Evolutionary conservation across 1,139 yeast genomes (phyloP), one percentile per base, ranked within the genome.

Genomic region (Blastobotrys niveus): DNA sequence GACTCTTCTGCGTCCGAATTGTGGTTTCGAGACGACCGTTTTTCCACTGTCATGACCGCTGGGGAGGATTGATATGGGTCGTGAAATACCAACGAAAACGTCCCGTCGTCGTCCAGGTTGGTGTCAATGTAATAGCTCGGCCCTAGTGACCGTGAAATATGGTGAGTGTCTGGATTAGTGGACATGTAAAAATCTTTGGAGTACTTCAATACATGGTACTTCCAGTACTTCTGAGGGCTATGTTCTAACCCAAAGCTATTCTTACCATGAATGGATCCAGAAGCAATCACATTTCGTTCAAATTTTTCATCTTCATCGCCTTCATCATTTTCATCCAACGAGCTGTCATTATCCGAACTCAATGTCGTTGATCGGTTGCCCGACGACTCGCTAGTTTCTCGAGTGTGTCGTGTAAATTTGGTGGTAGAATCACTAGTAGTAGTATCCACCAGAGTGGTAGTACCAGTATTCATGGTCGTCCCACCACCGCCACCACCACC

Each of bases 121-220:
- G 46, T 29, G 29, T 54, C 57, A 17, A 59, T 57, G 31, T 59
- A 59, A 42, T 55, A 58, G 20, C 60, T 55, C 1, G 62, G 62
- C 1, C 58, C 63, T 12, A 50, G 52, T 3, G 54, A 58, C 26
- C 56, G 48, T 20, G 49, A 40, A 21, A 57, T 26, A 44, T 59
- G 61, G 22, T 47, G 48, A 8, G 54, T 41, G 43, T 59, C 63
- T 1, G 63, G 63, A 36, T 55, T 59, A 10, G 63, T 59, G 2
- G 62, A 57, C 48, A 59, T 38, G 42, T 59, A 59, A 34, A 59
- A 41, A 42, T 59, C 63, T 38, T 56, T 56, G 32, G 60, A 50
- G 43, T 56, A 58, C 42, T 59, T 59, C 39, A 58, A 51, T 34
- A 57, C 54, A 41, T 58, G 59, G 44, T 59, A 59, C 37, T 55